These are phyloP conservation scores for Geosmithia flava DNA, from an alignment of 2,329 filamentous ascomycete genomes.

Conservation along the genomic window DNA sequence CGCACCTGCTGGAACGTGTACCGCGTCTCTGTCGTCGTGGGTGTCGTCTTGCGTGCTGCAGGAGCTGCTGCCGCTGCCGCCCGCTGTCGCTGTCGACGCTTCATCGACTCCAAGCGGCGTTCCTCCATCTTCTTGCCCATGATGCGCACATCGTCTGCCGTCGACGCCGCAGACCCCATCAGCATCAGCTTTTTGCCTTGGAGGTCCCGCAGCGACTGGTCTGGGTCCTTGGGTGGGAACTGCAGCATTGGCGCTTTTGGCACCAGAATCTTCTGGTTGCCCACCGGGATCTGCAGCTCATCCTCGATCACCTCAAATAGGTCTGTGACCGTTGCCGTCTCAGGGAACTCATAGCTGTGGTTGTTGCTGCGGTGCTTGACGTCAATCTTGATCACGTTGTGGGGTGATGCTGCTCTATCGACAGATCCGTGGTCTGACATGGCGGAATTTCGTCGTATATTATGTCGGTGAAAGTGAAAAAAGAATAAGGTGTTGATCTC, in stretches of 20 bases:
- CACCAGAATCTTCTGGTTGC: constrained; percentile 58
- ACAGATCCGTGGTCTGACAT: not conserved
- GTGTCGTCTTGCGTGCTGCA: constrained; percentile 7
- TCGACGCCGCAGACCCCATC: constrained; percentile 49
- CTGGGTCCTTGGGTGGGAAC: constrained; percentile 47
- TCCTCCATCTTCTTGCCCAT: constrained; percentile 35
- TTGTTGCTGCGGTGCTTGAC: constrained; percentile 32
- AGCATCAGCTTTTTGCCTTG: constrained; percentile 49
- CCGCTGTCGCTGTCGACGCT: constrained; percentile 12
- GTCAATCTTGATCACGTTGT: constrained; percentile 24
- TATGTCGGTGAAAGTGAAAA: not conserved
- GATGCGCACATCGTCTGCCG: constrained; percentile 41
- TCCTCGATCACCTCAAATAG: constrained; percentile 46
- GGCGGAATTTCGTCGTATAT: not conserved
- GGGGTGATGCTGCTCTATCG: constrained; percentile 4
- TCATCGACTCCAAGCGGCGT: constrained; percentile 18
- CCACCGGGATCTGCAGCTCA: constrained; percentile 42
- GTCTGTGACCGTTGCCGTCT: constrained; percentile 38
- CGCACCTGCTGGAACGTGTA: constrained; percentile 76
- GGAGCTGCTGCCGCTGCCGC: not conserved
- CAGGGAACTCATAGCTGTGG: constrained; percentile 29
- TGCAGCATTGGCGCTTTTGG: constrained; percentile 54
- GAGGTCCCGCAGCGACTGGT: constrained; percentile 34
- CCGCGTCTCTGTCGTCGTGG: constrained; percentile 10
- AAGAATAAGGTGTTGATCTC: not conserved